Percentiles rank a stretch among this genome's conserved stretches.
Evolutionary conservation across 495 filamentous ascomycete genomes (phyloP).

Genomic region (Lasiosphaeria ovina): DNA sequence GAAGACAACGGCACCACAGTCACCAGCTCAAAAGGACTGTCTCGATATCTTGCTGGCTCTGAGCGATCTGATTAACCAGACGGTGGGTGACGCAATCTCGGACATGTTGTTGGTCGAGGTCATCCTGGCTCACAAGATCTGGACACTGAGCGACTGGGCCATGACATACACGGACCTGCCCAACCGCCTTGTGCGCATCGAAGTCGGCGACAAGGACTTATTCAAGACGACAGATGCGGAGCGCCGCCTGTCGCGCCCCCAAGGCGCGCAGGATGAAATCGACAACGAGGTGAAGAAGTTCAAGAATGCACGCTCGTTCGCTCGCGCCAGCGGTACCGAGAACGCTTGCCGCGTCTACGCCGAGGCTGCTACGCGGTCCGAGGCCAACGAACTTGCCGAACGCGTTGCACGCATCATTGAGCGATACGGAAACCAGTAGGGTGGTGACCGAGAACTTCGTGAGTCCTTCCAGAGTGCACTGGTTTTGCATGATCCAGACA

Average conservation of each 20-base stretch:
- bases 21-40: constrained; percentile 82
- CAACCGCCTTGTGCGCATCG: constrained; percentile 88
- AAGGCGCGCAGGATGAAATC: constrained; percentile 77
- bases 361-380: constrained; percentile 82
- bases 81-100: constrained; percentile 92
- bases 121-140: constrained; percentile 91
- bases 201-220: constrained; percentile 79
- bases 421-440: constrained; percentile 26
- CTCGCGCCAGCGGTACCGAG: constrained; percentile 89
- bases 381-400: constrained; percentile 82
- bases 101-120: constrained; percentile 96
- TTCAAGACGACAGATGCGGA: constrained; percentile 93
- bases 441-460: constrained; percentile 17
- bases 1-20: constrained; percentile 74
- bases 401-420: constrained; percentile 74
- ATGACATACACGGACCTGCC: constrained; percentile 93
- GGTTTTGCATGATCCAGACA: too few relatives aligned
- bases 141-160: constrained; percentile 88
- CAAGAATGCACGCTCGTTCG: constrained; percentile 86
- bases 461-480: too few relatives aligned
- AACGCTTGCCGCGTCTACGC: constrained; percentile 96
- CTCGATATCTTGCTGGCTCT: constrained; percentile 79
- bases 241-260: constrained; percentile 75
- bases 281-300: constrained; percentile 86
- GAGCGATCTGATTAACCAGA: constrained; percentile 91